Conservation (phyloP, 768 basidiomycete genomes). For the Leucogyrophana mollusca region DNA sequence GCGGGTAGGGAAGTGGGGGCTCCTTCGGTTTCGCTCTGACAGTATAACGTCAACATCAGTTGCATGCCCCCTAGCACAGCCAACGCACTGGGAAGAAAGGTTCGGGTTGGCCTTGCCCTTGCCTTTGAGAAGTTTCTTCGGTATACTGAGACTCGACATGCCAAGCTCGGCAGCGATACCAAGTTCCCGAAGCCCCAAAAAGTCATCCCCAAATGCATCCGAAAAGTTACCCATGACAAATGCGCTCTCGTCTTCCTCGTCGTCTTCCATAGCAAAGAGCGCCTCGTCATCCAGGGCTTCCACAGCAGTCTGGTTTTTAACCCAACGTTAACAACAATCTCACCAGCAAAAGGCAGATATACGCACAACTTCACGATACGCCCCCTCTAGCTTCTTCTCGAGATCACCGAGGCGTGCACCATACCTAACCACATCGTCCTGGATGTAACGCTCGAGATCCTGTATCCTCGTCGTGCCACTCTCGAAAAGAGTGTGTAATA, state of each 20-base stretch:
- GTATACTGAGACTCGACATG: conserved; percentile 73
- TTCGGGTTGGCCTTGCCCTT: conserved; percentile 46
- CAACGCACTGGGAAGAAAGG: conserved; percentile 47
- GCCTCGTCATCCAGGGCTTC: conserved; percentile 52
- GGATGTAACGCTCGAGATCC: conserved; percentile 84
- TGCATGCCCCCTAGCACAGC: neutral
- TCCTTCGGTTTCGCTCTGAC: conserved; percentile 63
- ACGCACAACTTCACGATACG: conserved; percentile 79
- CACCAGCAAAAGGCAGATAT: neutral
- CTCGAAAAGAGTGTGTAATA: conserved; percentile 88
- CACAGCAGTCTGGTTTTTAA: conserved; percentile 31
- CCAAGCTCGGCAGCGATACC: conserved; percentile 88
- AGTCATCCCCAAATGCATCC: conserved; percentile 87
- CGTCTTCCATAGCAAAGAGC: conserved; percentile 51
- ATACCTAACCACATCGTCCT: conserved; percentile 85
- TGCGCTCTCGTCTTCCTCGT: conserved; percentile 64
- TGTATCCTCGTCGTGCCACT: conserved; percentile 76
- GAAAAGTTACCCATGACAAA: conserved; percentile 86
- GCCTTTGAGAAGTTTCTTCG: conserved; percentile 71
- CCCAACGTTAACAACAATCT: neutral
- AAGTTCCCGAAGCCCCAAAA: conserved; percentile 82
- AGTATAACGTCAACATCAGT: neutral
- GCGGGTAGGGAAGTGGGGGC: conserved; percentile 81
- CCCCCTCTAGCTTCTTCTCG: conserved; percentile 82
- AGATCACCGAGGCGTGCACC: conserved; percentile 74